Evolutionary conservation across 257 asterid genomes (phyloP).

Genomic region (Thymus quinquecostatus): DNA sequence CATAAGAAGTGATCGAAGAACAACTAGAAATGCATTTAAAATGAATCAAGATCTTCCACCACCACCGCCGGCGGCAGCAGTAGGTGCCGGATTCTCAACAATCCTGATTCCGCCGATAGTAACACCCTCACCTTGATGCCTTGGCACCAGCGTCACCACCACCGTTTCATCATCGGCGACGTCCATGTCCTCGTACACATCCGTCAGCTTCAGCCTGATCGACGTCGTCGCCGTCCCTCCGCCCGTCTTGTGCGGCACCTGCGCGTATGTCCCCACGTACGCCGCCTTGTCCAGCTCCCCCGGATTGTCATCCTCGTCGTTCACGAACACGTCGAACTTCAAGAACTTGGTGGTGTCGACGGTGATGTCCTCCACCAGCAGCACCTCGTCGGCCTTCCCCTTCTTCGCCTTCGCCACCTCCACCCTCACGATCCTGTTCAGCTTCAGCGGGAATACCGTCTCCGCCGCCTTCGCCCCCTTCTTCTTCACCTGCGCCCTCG

Average conservation of each 20-base stretch:
- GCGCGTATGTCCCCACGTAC: constrained; percentile 64
- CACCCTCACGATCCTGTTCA: neutral
- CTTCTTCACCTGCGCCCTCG: neutral
- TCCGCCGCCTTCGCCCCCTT: constrained; percentile 3
- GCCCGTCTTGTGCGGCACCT: constrained; percentile 50
- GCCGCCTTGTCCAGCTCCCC: constrained; percentile 43
- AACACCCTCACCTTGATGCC: constrained; percentile 30
- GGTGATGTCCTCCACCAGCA: constrained; percentile 31
- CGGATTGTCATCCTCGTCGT: constrained; percentile 39
- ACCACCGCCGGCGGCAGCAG: no score
- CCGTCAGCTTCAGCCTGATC: constrained; percentile 52
- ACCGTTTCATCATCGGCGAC: constrained; percentile 52
- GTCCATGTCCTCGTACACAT: constrained; percentile 59
- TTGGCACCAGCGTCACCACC: constrained; percentile 59
- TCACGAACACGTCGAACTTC: constrained; percentile 40
- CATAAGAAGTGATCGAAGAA: no score
- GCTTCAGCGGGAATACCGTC: neutral
- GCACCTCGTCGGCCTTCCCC: constrained; percentile 38
- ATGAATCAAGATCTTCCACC: no score
- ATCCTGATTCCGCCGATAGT: constrained; percentile 57
- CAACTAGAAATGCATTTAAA: no score
- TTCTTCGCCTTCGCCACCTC: constrained; percentile 33
- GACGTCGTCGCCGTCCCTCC: constrained; percentile 34
- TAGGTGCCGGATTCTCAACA: neutral
- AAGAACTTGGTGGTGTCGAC: constrained; percentile 36